Percentiles rank a stretch among this genome's conserved stretches.
These are phyloP conservation scores for Magnusiomyces tetraspermus DNA, from an alignment of 1,139 yeast genomes.

Conservation along the genomic window DNA sequence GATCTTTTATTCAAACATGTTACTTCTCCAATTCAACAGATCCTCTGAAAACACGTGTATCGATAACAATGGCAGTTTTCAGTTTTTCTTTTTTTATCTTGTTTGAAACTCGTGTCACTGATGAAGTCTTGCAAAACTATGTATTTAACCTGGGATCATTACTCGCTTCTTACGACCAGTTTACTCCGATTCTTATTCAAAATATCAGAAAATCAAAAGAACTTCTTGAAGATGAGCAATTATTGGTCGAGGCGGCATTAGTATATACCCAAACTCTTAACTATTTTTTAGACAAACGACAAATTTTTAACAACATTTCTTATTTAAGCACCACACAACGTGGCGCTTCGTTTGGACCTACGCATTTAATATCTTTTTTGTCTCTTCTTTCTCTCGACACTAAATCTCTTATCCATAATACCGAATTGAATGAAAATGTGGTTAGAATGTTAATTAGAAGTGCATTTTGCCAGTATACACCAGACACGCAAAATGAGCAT, in stretches of 20 bases:
- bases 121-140: not conserved
- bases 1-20: not conserved
- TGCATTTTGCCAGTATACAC: not conserved
- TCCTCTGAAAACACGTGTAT: not conserved
- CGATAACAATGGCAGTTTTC: not conserved
- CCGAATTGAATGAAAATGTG: not conserved
- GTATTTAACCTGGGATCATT: not conserved
- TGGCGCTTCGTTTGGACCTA: not conserved
- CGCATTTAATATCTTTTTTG: not conserved
- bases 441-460: not conserved
- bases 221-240: not conserved
- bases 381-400: not conserved
- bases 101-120: not conserved
- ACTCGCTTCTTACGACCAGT: not conserved
- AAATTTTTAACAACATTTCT: not conserved
- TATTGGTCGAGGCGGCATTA: not conserved
- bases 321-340: not conserved
- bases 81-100: not conserved
- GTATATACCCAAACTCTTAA: not conserved
- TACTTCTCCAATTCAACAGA: not conserved
- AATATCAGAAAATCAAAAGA: not conserved
- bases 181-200: not conserved
- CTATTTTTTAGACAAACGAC: not conserved
- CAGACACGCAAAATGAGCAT: not conserved
- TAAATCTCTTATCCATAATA: too few species aligned